phyloP scores from a whole-genome alignment of 257 asterid genomes.

The Apocynum venetum region DNA sequence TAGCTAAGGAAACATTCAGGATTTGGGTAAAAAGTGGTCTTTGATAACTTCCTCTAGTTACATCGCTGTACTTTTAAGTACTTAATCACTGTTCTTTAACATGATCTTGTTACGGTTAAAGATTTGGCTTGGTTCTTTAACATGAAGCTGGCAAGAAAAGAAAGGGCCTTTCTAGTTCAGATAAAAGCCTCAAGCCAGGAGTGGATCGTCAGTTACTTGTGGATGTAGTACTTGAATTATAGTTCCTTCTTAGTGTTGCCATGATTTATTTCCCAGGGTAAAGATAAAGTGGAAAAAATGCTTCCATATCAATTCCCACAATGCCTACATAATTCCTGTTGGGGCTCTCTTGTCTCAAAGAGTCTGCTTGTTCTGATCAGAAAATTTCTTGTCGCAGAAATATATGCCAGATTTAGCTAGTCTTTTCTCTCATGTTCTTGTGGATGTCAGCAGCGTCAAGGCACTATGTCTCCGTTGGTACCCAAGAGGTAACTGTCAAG shows the following conservation, averaged over 20 bases:
- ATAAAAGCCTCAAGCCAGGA: not conserved
- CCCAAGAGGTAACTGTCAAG: slow-evolving; percentile 63
- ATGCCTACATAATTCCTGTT: not conserved
- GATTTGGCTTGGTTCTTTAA: not conserved
- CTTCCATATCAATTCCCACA: not conserved
- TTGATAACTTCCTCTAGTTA: not conserved
- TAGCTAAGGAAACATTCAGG: not conserved
- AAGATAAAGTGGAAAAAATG: not conserved
- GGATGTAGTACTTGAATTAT: not conserved
- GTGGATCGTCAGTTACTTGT: not conserved
- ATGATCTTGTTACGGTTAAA: not conserved
- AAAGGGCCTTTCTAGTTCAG: not conserved
- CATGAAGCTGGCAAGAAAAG: not conserved
- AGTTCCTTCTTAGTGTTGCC: not conserved
- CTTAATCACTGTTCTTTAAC: not conserved
- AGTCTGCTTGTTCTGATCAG: not conserved
- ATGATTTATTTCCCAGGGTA: not conserved
- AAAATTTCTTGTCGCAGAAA: slow-evolving; percentile 48
- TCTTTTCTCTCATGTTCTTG: slow-evolving; percentile 79
- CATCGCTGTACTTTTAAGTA: not conserved
- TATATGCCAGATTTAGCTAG: slow-evolving; percentile 95
- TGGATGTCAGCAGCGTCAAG: slow-evolving; percentile 89
- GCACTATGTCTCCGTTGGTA: slow-evolving; percentile 87
- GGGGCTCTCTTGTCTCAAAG: not conserved
- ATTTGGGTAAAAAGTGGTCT: not conserved